A percentile compares a stretch with the other conserved stretches of the same genome.
These are phyloP conservation scores for Endocalyx cinctus DNA, from an alignment of 2,329 filamentous ascomycete species.

Conservation along the genomic window DNA sequence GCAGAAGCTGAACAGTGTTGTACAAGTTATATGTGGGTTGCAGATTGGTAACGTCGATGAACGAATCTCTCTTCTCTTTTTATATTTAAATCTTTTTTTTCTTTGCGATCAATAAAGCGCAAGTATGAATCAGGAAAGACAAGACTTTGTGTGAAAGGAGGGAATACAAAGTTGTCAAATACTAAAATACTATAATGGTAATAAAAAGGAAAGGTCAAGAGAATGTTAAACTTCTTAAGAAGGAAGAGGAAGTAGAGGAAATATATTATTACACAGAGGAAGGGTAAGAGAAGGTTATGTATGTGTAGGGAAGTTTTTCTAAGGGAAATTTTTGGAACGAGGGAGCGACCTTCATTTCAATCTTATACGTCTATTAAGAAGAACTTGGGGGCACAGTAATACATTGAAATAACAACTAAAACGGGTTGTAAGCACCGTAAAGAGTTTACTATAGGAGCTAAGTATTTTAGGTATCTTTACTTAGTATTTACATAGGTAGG, in stretches of 20 bases:
- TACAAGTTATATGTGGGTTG: no score
- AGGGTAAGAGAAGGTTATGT: constrained; percentile 18
- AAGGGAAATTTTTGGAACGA: constrained; percentile 18
- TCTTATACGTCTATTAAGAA: constrained; percentile 21
- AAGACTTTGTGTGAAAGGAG: neutral
- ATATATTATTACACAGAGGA: constrained; percentile 22
- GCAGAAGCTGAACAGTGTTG: constrained; percentile 26
- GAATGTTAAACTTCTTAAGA: no score
- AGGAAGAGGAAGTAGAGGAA: constrained; percentile 13
- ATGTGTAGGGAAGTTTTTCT: constrained; percentile 21
- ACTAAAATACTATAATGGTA: no score
- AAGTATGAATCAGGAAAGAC: constrained; percentile 2
- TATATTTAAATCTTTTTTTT: no score
- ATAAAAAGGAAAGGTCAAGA: no score
- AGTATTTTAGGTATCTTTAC: no score
- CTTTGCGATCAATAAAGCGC: constrained; percentile 15
- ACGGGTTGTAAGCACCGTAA: no score
- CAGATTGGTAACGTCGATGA: no score
- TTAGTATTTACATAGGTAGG: no score
- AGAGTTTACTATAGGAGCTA: no score
- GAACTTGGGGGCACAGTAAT: neutral
- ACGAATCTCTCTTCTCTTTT: no score
- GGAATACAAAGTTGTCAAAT: neutral
- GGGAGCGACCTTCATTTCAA: constrained; percentile 26
- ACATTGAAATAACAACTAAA: no score